Conservation (phyloP, 306 rosid genomes). For the Rosa lucieae region DNA sequence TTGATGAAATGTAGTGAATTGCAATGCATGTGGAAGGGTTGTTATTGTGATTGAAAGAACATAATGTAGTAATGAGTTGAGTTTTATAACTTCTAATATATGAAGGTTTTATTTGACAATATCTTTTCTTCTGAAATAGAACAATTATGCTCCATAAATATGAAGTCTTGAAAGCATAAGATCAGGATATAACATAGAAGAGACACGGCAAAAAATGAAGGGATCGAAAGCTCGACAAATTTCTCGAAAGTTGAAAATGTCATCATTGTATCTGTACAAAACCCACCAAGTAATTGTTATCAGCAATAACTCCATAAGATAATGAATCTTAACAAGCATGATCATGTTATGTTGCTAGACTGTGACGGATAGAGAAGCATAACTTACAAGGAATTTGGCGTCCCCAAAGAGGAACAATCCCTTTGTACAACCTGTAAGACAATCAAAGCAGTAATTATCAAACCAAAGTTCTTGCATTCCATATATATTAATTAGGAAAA, state of each 20-base stretch:
- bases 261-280: slow-evolving; percentile 70
- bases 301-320: not conserved
- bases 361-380: not conserved
- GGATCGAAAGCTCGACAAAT: slow-evolving; percentile 43
- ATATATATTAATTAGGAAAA: not conserved
- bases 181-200: not conserved
- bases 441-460: slow-evolving; percentile 9
- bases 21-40: not conserved
- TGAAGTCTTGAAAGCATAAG: not conserved
- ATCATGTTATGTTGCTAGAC: not conserved
- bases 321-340: not conserved
- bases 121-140: slow-evolving; percentile 9
- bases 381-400: slow-evolving; percentile 91
- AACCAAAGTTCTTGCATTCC: not conserved
- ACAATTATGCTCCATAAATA: not conserved
- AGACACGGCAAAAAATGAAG: not conserved
- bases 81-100: no score
- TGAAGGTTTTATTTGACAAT: no score
- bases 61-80: not conserved
- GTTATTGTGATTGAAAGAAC: not conserved
- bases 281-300: not conserved
- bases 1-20: no score
- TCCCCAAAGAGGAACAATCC: slow-evolving; percentile 90
- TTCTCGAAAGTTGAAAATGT: slow-evolving; percentile 76
- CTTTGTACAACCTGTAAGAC: slow-evolving; percentile 66